Evolutionary conservation across 805 yeast genomes (phyloP).

Genomic region (Hanseniaspora lindneri): DNA sequence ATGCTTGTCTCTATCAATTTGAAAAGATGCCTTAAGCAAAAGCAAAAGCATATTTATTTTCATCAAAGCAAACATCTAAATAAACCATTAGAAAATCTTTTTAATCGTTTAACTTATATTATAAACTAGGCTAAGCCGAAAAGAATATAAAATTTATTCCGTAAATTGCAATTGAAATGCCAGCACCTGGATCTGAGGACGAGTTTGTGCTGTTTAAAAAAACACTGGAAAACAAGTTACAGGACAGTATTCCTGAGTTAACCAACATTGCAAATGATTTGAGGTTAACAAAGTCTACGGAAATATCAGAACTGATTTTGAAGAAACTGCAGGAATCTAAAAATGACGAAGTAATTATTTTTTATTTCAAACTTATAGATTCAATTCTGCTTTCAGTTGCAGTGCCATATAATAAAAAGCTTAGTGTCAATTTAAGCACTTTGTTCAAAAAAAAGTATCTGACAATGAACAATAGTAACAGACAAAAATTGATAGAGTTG

Average conservation of each 20-base stretch:
- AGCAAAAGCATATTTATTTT: too few species aligned
- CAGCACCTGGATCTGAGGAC: background rate
- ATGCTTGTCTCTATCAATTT: too few species aligned
- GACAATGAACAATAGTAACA: constrained; percentile 61
- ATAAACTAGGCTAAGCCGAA: too few species aligned
- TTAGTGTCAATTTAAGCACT: constrained; percentile 31
- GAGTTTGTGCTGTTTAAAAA: background rate
- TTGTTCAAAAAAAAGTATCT: constrained; percentile 67
- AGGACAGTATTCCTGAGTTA: background rate
- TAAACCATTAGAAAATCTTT: too few species aligned
- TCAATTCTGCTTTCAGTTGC: background rate
- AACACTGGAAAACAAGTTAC: background rate
- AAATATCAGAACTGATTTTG: background rate
- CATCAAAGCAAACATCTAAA: too few species aligned
- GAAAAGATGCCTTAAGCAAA: too few species aligned
- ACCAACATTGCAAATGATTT: constrained; percentile 10
- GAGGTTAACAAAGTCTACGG: constrained; percentile 6
- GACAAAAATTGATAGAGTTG: constrained; percentile 61
- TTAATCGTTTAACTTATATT: too few species aligned
- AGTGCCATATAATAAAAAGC: constrained; percentile 6
- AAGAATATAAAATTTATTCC: too few species aligned
- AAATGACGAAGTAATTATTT: constrained; percentile 1
- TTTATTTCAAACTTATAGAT: constrained; percentile 5
- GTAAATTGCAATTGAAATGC: background rate
- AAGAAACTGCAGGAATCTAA: background rate